A percentile compares a stretch with the other conserved stretches of the same genome.
phyloP scores from a whole-genome alignment of 169 alveolate species.

The Cryptosporidium ryanae region DNA sequence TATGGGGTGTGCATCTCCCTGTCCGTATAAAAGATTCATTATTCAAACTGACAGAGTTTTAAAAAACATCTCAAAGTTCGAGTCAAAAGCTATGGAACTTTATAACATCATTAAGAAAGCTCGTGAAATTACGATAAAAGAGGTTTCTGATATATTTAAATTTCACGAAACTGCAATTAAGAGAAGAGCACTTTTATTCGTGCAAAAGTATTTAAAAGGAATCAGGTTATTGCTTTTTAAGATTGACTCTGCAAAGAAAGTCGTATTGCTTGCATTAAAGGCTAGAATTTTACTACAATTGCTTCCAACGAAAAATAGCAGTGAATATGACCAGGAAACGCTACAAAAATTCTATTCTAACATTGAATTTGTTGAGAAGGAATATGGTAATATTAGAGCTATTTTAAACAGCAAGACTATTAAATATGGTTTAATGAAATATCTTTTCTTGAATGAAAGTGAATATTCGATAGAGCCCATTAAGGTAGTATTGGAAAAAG shows the following conservation, averaged over 20 bases:
- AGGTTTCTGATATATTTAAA: slow-evolving; percentile 40
- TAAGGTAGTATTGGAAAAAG: slow-evolving; percentile 13
- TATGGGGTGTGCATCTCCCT: slow-evolving; percentile 64
- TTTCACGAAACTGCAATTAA: slow-evolving; percentile 30
- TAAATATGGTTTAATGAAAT: slow-evolving; percentile 28
- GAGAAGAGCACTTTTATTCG: slow-evolving; percentile 63
- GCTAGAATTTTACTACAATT: slow-evolving; percentile 30
- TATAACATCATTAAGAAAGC: slow-evolving; percentile 60
- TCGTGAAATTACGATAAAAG: slow-evolving; percentile 46
- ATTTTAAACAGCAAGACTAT: slow-evolving; percentile 21
- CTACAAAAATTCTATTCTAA: neutral
- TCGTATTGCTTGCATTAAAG: slow-evolving; percentile 23
- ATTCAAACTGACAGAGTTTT: slow-evolving; percentile 52
- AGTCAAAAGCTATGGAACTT: slow-evolving; percentile 26
- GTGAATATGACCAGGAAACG: slow-evolving; percentile 20
- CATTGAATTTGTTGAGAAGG: slow-evolving; percentile 30
- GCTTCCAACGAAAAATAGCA: slow-evolving; percentile 29
- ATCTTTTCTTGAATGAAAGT: slow-evolving; percentile 15
- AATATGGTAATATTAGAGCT: slow-evolving; percentile 1
- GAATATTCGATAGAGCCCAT: slow-evolving; percentile 14
- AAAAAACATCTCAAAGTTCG: slow-evolving; percentile 30
- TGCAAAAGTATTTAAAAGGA: slow-evolving; percentile 36
- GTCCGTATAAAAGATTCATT: slow-evolving; percentile 38
- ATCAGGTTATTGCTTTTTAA: slow-evolving; percentile 18
- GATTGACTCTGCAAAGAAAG: slow-evolving; percentile 26